Evolutionary conservation across 495 filamentous ascomycete genomes (phyloP).

Genomic region (Amniculicola lignicola): DNA sequence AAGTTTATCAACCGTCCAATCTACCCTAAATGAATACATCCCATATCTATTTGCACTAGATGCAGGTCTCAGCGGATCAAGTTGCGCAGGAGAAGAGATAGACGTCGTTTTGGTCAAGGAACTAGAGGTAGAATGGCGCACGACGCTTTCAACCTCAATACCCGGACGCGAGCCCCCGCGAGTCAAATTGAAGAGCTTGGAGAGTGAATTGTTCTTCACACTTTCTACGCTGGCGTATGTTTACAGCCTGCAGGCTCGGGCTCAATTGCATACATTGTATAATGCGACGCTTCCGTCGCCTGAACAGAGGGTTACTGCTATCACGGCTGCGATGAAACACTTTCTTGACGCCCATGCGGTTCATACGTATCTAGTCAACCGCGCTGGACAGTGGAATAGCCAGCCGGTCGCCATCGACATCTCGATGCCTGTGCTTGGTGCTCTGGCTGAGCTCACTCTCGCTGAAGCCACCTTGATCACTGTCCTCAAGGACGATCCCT

Average conservation of each 20-base stretch:
- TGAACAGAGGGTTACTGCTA: slow-evolving; percentile 63
- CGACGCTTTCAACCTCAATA: slow-evolving; percentile 60
- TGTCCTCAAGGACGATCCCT: slow-evolving; percentile 90
- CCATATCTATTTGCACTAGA: slow-evolving; percentile 76
- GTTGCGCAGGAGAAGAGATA: slow-evolving; percentile 56
- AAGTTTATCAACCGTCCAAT: slow-evolving; percentile 64
- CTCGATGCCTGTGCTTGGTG: slow-evolving; percentile 59
- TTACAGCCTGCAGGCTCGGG: slow-evolving; percentile 66
- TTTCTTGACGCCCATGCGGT: slow-evolving; percentile 78
- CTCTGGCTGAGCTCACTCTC: slow-evolving; percentile 68
- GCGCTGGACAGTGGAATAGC: slow-evolving; percentile 41
- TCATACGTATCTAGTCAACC: slow-evolving; percentile 62
- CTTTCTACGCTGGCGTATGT: slow-evolving; percentile 73
- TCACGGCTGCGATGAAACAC: slow-evolving; percentile 71
- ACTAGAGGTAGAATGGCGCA: slow-evolving; percentile 74
- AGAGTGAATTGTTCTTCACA: slow-evolving; percentile 77
- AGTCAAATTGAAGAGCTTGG: slow-evolving; percentile 66
- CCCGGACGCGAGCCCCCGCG: slow-evolving; percentile 60
- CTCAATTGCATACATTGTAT: slow-evolving; percentile 53
- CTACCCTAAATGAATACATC: slow-evolving; percentile 68
- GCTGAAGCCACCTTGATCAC: slow-evolving; percentile 87
- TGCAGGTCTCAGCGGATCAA: slow-evolving; percentile 56
- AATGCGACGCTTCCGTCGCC: slow-evolving; percentile 58
- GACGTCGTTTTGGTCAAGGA: slow-evolving; percentile 60
- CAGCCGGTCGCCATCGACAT: slow-evolving; percentile 54